Evolutionary conservation across 352 stramenopile genomes (phyloP), one percentile per base, ranked within the genome.

Genomic region (Phytopythium mirpurense): DNA sequence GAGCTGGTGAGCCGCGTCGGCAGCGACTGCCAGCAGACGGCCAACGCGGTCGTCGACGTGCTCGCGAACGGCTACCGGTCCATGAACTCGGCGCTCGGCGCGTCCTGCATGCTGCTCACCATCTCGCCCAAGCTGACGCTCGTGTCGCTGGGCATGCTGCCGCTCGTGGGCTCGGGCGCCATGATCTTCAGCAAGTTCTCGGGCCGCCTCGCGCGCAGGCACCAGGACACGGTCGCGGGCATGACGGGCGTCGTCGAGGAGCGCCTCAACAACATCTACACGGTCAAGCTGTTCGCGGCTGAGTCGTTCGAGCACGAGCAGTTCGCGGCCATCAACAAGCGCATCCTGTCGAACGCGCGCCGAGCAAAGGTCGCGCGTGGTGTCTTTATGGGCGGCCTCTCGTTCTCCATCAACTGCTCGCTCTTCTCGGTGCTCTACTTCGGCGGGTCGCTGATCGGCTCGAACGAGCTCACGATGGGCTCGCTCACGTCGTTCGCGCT

Each of bases 391-490:
- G 86, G 87, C 12, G 80, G 78, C 0, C 72, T 97, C 15, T 94
- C 85, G 57, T 58, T 94, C 45, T 93, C 84, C 36, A 80, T 92
- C 42, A 96, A 96, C 60, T 88, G 81, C 57, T 96, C 89, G 48
- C 68, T 97, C 31, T 92, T 94, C 56, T 90, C 85, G 26, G 88
- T 97, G 37, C 67, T 97, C 19, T 96, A 93, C 65, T 89, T 96
- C 53, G 89, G 89, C 23, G 88, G 88, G 41, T 96, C 80, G 34
- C 63, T 96, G 16, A 83, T 96, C 34, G 80, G 78, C 15, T 75
- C 67, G 16, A 88, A 86, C 29, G 88, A 91, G 50, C 75, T 97
- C 50, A 97, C 86, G 46, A 93, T 95, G 51, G 89, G 89, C 14
- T 86, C 85, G 48, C 75, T 97, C 35, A 96, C 87, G 38, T 95